phyloP scores from a whole-genome alignment of 2,329 filamentous ascomycete species.

The Cercospora sp. region DNA sequence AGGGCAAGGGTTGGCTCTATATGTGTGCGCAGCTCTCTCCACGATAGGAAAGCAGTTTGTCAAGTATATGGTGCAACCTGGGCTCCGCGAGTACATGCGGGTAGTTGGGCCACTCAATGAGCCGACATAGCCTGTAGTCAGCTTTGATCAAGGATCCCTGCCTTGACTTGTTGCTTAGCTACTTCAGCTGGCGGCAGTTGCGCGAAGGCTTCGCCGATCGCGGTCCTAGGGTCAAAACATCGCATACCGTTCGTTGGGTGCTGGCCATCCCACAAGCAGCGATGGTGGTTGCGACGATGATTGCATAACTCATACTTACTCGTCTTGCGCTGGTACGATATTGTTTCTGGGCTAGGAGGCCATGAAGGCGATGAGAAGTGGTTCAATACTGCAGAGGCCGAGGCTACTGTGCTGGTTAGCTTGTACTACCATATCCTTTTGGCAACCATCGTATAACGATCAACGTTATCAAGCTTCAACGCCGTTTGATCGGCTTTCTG shows the following conservation, averaged over 20 bases:
- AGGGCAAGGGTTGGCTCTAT: neutral
- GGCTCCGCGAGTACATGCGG: neutral
- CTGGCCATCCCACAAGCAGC: neutral
- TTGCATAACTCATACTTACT: neutral
- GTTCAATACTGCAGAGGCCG: neutral
- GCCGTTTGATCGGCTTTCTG: slow-evolving; percentile 51
- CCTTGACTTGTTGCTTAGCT: neutral
- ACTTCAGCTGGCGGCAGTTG: neutral
- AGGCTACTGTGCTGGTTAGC: neutral
- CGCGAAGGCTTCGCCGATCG: neutral
- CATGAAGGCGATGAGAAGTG: neutral
- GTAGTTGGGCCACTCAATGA: neutral
- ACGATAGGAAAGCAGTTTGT: neutral
- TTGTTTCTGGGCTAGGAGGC: neutral
- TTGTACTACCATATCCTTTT: slow-evolving; percentile 83
- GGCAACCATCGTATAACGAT: slow-evolving; percentile 89
- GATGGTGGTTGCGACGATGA: neutral
- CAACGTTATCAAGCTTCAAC: slow-evolving; percentile 66
- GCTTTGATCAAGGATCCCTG: neutral
- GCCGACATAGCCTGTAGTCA: neutral
- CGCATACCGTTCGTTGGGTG: neutral
- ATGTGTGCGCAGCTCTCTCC: neutral
- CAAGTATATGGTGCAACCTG: neutral
- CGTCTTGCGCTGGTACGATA: neutral
- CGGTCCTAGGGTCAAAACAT: neutral